Percentiles rank a stretch among this genome's conserved stretches.
These are phyloP conservation scores for Dactylellina sp. DNA, from an alignment of 2,329 filamentous ascomycete species.

Conservation along the genomic window DNA sequence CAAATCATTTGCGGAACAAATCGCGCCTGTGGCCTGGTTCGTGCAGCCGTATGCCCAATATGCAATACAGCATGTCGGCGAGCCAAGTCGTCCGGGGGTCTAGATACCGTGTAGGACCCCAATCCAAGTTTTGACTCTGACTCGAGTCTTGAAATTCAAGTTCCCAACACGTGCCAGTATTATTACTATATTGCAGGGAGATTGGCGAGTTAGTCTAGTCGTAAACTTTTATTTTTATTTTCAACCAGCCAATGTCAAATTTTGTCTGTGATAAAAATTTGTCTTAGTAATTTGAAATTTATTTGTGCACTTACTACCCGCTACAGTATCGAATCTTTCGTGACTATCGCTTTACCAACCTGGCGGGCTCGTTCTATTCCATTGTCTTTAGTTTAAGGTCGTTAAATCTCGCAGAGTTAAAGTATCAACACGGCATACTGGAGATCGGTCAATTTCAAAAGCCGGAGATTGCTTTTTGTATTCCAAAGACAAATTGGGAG, in stretches of 20 bases:
- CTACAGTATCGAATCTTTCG: conserved; percentile 1
- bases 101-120: conserved; percentile 1
- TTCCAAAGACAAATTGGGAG: background rate
- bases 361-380: background rate
- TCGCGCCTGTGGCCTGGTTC: background rate
- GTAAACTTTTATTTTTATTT: too few relatives aligned
- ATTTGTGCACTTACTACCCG: background rate
- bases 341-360: conserved; percentile 5
- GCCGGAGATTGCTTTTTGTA: background rate
- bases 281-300: background rate
- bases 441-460: background rate
- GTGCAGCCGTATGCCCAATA: conserved; percentile 5
- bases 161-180: background rate
- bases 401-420: background rate
- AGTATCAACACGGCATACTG: background rate
- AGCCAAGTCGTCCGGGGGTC: background rate
- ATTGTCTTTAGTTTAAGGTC: background rate
- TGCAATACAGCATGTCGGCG: background rate
- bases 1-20: background rate
- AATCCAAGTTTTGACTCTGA: background rate
- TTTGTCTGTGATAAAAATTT: background rate
- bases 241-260: background rate
- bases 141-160: background rate
- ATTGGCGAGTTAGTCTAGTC: background rate
- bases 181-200: background rate